phyloP scores from a whole-genome alignment of 2,329 filamentous ascomycete species.

The Beauveria pseudobassiana region DNA sequence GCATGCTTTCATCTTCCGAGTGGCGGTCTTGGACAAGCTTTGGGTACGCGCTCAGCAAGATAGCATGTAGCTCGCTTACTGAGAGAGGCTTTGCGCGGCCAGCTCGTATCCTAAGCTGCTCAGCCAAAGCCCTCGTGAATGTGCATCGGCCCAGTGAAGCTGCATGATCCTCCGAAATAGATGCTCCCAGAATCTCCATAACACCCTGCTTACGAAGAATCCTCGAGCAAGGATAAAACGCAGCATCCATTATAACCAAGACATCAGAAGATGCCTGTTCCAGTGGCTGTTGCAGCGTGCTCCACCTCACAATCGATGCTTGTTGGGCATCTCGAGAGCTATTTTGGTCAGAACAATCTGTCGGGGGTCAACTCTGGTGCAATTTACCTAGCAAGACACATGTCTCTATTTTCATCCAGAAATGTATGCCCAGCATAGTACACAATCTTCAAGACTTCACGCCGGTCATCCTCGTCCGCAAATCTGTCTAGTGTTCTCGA shows the following conservation, averaged over 20 bases:
- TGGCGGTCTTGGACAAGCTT: conserved; percentile 43
- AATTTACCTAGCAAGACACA: conserved; percentile 48
- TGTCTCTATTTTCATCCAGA: conserved; percentile 47
- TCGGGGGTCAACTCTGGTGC: not conserved
- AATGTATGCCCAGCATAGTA: conserved; percentile 51
- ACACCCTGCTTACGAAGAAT: conserved; percentile 46
- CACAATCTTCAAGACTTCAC: conserved; percentile 51
- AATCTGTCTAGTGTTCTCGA: conserved; percentile 44
- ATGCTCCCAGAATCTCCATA: conserved; percentile 49
- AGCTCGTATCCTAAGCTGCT: conserved; percentile 41
- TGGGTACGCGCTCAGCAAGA: conserved; percentile 43
- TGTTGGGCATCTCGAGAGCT: conserved; percentile 41
- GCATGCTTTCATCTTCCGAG: conserved; percentile 38
- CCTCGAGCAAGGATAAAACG: conserved; percentile 48
- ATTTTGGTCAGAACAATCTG: conserved; percentile 11
- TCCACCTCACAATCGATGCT: conserved; percentile 46
- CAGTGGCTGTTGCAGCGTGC: conserved; percentile 46
- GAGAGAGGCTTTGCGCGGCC: conserved; percentile 39
- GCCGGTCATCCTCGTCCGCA: conserved; percentile 43
- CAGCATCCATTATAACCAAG: conserved; percentile 51
- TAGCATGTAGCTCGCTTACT: conserved; percentile 46
- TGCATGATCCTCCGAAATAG: conserved; percentile 44
- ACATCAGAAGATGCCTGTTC: conserved; percentile 50
- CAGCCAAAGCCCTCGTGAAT: conserved; percentile 44
- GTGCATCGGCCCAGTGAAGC: conserved; percentile 39